phyloP scores from a whole-genome alignment of 2,329 filamentous ascomycete genomes.

The Phoma sp. region DNA sequence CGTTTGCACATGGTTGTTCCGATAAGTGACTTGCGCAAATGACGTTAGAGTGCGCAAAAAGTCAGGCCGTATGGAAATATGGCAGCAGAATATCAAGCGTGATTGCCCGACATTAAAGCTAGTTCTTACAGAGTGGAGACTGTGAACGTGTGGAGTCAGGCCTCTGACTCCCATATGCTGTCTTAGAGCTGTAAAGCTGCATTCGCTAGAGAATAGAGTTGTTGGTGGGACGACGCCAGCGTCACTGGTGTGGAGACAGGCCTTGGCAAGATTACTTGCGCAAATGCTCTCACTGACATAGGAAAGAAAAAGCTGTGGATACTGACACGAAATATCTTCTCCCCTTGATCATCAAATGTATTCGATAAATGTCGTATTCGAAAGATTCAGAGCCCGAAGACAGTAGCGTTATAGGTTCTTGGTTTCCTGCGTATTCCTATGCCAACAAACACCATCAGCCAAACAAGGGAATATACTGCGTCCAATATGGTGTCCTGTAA shows the following conservation, averaged over 20 bases:
- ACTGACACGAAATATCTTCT: too few species aligned
- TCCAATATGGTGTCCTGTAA: too few species aligned
- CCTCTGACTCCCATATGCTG: not conserved
- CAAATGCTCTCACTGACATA: conserved; percentile 11
- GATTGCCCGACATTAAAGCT: not conserved
- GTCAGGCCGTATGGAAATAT: not conserved
- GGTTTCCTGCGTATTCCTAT: too few species aligned
- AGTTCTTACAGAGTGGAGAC: not conserved
- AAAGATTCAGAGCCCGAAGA: too few species aligned
- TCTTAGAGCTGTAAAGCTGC: not conserved
- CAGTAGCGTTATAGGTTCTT: too few species aligned
- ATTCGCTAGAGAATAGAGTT: not conserved
- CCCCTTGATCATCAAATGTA: too few species aligned
- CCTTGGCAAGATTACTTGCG: conserved; percentile 14
- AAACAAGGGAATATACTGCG: too few species aligned
- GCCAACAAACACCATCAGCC: too few species aligned
- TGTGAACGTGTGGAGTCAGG: not conserved
- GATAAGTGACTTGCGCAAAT: not conserved
- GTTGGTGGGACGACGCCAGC: not conserved
- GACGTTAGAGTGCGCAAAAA: not conserved
- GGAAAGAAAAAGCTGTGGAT: too few species aligned
- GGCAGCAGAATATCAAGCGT: not conserved
- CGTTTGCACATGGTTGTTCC: not conserved
- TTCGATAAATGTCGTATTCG: too few species aligned
- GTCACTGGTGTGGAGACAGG: not conserved